Evolutionary conservation across 2,329 filamentous ascomycete genomes (phyloP), one percentile per base, ranked within the genome.

Genomic region (Ceratocystiopsis sp.): DNA sequence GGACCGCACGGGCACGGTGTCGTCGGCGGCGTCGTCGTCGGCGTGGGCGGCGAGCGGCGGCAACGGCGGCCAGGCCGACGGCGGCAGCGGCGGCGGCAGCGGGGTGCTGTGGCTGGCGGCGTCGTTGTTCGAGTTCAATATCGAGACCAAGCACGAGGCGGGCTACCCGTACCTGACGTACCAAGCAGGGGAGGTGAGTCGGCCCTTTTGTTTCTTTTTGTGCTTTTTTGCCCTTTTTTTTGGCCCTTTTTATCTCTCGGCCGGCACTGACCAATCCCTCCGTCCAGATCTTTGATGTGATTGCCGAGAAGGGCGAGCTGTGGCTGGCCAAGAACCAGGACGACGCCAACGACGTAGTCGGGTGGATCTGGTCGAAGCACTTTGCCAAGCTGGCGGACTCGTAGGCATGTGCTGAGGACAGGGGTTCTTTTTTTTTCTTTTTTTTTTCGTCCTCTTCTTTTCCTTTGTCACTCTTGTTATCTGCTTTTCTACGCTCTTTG

Each of bases 291-390:
- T 89, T 89, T 55, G 83, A 89, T 62, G 81, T 98, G 42, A 85
- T 98, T 56, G 91, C 81, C 29, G 87, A 95, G 61, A 95, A 95
- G 59, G 91, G 91, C 49, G 91, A 98, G 65, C 71, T 96, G 40
- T 98, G 91, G 91, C 75, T 98, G 45, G 91, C 91, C 42, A 85
- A 85, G 60, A 98, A 98, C 57, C 91, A 98, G 62, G 91, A 98
- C 56, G 91, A 98, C 59, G 66, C 76, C 2, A 69, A 67, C 12
- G 73, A 81, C 50, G 71, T 78, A 50, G 78, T 96, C 33, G 91
- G 91, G 42, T 98, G 91, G 91, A 94, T 98, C 54, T 98, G 91
- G 91, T 93, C 87, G 54, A 95, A 95, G 61, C 91, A 98, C 64
- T 98, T 98, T 67, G 81, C 81, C 42, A 75, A 73, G 56, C 56